Evolutionary conservation across 768 basidiomycete genomes (phyloP).

Genomic region (Pisolithus microcarpus): DNA sequence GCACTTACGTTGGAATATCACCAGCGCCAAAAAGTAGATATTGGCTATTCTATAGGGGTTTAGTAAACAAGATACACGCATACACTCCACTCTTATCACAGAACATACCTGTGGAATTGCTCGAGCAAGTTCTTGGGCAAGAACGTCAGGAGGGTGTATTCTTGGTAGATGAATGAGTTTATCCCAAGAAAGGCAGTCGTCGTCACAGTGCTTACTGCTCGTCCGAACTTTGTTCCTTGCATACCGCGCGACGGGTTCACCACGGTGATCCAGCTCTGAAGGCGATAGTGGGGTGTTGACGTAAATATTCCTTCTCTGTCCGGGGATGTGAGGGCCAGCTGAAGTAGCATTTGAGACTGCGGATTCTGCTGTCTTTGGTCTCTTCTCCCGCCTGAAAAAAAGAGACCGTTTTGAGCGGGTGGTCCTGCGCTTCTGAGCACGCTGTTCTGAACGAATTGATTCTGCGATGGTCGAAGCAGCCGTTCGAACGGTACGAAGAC

Average conservation of each 20-base stretch:
- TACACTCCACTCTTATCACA: background rate
- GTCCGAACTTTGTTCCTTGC: conserved; percentile 91
- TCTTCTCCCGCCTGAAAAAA: conserved; percentile 55
- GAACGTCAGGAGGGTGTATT: conserved; percentile 88
- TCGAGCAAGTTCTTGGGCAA: conserved; percentile 91
- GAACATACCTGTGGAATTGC: conserved; percentile 77
- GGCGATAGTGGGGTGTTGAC: conserved; percentile 66
- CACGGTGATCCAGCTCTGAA: conserved; percentile 57
- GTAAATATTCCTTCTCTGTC: conserved; percentile 66
- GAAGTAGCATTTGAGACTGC: conserved; percentile 23
- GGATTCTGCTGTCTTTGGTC: conserved; percentile 26
- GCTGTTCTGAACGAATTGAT: conserved; percentile 71
- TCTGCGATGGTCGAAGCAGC: conserved; percentile 88
- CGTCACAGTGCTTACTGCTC: conserved; percentile 55
- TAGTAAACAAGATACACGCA: background rate
- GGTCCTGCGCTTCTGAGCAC: conserved; percentile 52
- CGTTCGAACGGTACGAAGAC: conserved; percentile 87
- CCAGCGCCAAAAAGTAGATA: conserved; percentile 82
- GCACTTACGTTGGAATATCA: conserved; percentile 66
- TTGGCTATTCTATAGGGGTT: conserved; percentile 63
- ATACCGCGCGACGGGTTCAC: conserved; percentile 78
- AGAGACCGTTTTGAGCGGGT: conserved; percentile 41
- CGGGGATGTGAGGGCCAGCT: conserved; percentile 32
- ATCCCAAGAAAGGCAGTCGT: background rate
- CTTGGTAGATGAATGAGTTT: conserved; percentile 30